Evolutionary conservation across 2,329 filamentous ascomycete species (phyloP), one percentile per base, ranked within the genome.

Genomic region (Paraphaeosphaeria minitans): DNA sequence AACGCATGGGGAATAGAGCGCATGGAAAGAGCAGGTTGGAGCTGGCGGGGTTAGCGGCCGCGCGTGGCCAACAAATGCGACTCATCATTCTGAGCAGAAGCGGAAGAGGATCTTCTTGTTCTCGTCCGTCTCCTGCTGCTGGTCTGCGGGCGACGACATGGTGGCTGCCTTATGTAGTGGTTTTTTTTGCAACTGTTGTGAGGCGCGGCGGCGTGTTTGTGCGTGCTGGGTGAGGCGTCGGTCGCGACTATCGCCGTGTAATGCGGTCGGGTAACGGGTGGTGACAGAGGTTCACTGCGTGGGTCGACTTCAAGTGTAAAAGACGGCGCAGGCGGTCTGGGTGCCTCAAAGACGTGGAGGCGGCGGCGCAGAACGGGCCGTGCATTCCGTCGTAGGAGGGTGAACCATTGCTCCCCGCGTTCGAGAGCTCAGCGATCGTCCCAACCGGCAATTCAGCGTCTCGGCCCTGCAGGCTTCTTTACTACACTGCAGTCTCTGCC

Each of bases 21-120:
- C 96, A 95, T 52, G 95, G 95, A 75, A 98, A 98, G 56, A 99
- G 84, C 86, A 99, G 91, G 84, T 99, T 99, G 71, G 93, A 97
- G 82, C 89, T 91, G 68, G 39, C 43, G 29, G 37, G 29, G 27
- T 65, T 57, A 65, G 56, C 62, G 41, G 47, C 33, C 46, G 52
- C 33, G 50, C 22, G 45, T 35, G 55, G 52, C 29, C 16, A 19
- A 3, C 16, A 9, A 3, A 35, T 24, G 49, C 21, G 27, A 67
- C 80, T 70, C 78, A 89, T 88, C 95, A 99, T 84, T 99, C 95
- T 70, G 92, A 93, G 83, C 95, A 99, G 85, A 99, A 99, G 74
- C 92, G 90, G 80, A 98, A 99, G 49, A 92, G 93, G 78, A 98
- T 93, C 80, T 94, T 80, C 46, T 75, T 72, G 47, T 74, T 67